Evolutionary conservation across 2,329 filamentous ascomycete species (phyloP), one percentile per base, ranked within the genome.

Genomic region (Blastomyces emzantsi): DNA sequence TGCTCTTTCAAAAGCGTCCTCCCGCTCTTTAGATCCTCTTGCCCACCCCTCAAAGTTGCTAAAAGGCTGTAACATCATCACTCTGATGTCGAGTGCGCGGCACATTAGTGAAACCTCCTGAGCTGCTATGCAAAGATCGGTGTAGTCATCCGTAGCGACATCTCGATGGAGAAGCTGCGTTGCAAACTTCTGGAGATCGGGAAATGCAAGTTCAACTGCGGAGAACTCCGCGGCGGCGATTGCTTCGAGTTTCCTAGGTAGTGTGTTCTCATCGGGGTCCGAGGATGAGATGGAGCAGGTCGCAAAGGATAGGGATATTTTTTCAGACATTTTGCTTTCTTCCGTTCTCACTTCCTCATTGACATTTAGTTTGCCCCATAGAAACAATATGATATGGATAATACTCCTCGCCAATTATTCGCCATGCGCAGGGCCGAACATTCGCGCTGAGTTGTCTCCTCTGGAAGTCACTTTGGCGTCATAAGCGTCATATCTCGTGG

Each of bases 41-140:
- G 81, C 76, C 88, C 89, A 92, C 1, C 89, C 89, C 69, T 92
- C 89, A 64, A 90, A 91, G 69, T 91, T 89, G 19, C 85, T 78
- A 69, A 92, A 92, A 0, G 89, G 88, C 69, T 92, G 89, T 6
- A 92, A 75, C 78, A 91, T 87, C 72, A 92, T 80, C 63, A 92
- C 82, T 45, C 80, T 77, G 1, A 92, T 74, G 0, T 76, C 74
- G 43, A 85, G 77, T 13, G 81, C 77, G 33, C 82, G 75, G 59
- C 83, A 85, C 57, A 88, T 73, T 0, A 75, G 74, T 61, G 79
- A 81, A 60, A 90, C 82, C 49, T 83, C 77, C 19, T 71, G 70
- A 0, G 82, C 86, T 0, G 86, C 81, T 1, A 76, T 74, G 62
- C 80, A 80, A 0, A 92, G 78, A 2, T 81, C 74, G 22, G 82